Evolutionary conservation across 2,329 filamentous ascomycete species (phyloP).

Genomic region (Dactylellina drechsleri): DNA sequence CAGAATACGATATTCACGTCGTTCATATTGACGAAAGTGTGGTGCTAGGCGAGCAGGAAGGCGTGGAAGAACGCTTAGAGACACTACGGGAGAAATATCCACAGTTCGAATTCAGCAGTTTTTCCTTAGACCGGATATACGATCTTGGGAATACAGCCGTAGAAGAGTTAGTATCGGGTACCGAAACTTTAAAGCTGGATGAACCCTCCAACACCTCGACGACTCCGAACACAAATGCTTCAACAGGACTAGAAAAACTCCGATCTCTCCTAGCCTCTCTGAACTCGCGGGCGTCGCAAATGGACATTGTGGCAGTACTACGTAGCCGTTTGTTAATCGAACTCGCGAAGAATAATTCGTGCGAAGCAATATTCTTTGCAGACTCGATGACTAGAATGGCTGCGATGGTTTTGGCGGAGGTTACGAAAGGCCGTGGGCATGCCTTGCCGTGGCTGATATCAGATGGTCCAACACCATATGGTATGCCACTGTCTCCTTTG

Average conservation of each 20-base stretch:
- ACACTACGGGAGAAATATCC: slow-evolving; percentile 71
- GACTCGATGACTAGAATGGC: slow-evolving; percentile 89
- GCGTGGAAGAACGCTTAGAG: slow-evolving; percentile 61
- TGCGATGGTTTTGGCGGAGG: slow-evolving; percentile 83
- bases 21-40: slow-evolving; percentile 66
- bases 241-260: slow-evolving; percentile 64
- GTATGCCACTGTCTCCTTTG: slow-evolving; percentile 60
- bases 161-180: slow-evolving; percentile 47
- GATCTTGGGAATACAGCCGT: slow-evolving; percentile 61
- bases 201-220: slow-evolving; percentile 24
- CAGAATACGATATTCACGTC: slow-evolving; percentile 74
- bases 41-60: slow-evolving; percentile 36
- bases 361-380: slow-evolving; percentile 79
- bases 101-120: slow-evolving; percentile 70
- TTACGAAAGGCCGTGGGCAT: slow-evolving; percentile 89
- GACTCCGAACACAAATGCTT: background rate
- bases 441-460: slow-evolving; percentile 82
- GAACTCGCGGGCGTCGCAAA: slow-evolving; percentile 77
- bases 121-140: slow-evolving; percentile 74
- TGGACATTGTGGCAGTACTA: slow-evolving; percentile 78
- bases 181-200: slow-evolving; percentile 1
- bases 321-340: slow-evolving; percentile 76
- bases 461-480: slow-evolving; percentile 74
- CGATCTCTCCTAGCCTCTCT: slow-evolving; percentile 70
- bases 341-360: slow-evolving; percentile 70